These are phyloP conservation scores for Ceratocystis alfenasii DNA, from an alignment of 2,329 filamentous ascomycete species.

Conservation along the genomic window DNA sequence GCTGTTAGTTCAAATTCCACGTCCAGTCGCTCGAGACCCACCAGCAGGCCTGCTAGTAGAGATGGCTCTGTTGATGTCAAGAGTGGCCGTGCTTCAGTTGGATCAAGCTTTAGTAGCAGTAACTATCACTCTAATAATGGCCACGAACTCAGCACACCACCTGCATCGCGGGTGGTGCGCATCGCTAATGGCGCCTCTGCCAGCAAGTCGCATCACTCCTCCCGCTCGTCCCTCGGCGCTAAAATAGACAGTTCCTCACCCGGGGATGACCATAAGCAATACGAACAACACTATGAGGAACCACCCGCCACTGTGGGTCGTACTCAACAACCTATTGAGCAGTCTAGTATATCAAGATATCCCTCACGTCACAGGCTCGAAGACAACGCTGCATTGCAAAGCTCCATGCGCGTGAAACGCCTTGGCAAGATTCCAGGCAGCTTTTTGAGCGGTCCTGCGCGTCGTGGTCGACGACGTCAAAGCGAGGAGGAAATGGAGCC, in stretches of 20 bases:
- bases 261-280: slow-evolving; percentile 6
- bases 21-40: slow-evolving; percentile 26
- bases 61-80: slow-evolving; percentile 35
- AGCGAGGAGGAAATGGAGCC: slow-evolving; percentile 53
- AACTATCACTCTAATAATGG: slow-evolving; percentile 15
- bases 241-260: slow-evolving; percentile 25
- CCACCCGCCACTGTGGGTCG: slow-evolving; percentile 12
- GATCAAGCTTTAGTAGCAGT: slow-evolving; percentile 18
- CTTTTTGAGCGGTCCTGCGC: slow-evolving; percentile 68
- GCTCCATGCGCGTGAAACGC: slow-evolving; percentile 66
- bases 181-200: slow-evolving; percentile 41
- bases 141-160: slow-evolving; percentile 43
- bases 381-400: slow-evolving; percentile 54
- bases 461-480: slow-evolving; percentile 56
- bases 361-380: slow-evolving; percentile 41
- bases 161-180: slow-evolving; percentile 41
- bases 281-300: slow-evolving; percentile 13
- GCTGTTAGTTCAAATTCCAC: slow-evolving; percentile 24
- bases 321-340: slow-evolving; percentile 12
- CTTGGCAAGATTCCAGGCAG: slow-evolving; percentile 63
- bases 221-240: slow-evolving; percentile 13
- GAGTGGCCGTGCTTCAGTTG: slow-evolving; percentile 17
- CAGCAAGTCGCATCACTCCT: slow-evolving; percentile 25
- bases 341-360: slow-evolving; percentile 36
- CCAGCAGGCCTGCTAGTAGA: slow-evolving; percentile 34